phyloP scores from a whole-genome alignment of 805 yeast genomes.

The Teunomyces gatunensis region DNA sequence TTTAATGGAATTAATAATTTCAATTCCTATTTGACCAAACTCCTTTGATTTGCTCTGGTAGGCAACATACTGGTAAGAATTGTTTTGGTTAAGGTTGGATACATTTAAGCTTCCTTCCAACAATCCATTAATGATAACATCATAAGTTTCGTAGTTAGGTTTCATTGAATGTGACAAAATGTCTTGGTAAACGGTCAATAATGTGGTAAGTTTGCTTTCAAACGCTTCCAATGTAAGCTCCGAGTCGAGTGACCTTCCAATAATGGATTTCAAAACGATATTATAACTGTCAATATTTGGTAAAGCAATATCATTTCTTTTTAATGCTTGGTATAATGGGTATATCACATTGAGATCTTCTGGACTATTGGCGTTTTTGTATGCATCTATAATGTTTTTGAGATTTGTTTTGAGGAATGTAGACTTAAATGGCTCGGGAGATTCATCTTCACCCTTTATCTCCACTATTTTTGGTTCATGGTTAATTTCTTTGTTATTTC shows the following conservation, averaged over 20 bases:
- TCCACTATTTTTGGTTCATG: conserved; percentile 1
- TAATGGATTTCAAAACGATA: conserved; percentile 53
- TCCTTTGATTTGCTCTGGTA: conserved; percentile 39
- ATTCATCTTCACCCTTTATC: neutral
- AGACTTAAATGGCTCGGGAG: conserved; percentile 12
- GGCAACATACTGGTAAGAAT: conserved; percentile 3
- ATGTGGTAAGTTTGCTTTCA: conserved; percentile 59
- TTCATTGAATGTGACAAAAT: conserved; percentile 46
- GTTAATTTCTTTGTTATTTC: conserved; percentile 1
- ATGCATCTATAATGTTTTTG: conserved; percentile 16
- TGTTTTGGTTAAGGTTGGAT: neutral
- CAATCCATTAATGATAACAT: conserved; percentile 46
- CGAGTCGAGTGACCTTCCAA: conserved; percentile 44
- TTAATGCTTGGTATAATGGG: conserved; percentile 42
- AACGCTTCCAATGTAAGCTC: conserved; percentile 32
- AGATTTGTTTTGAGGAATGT: conserved; percentile 19
- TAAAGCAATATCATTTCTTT: conserved; percentile 32
- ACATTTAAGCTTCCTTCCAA: conserved; percentile 44
- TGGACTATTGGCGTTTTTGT: conserved; percentile 12
- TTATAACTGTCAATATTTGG: conserved; percentile 56
- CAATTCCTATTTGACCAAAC: conserved; percentile 43
- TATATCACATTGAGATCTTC: conserved; percentile 31
- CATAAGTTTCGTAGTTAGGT: conserved; percentile 57
- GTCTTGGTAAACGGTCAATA: conserved; percentile 68
- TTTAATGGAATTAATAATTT: conserved; percentile 46